phyloP scores from a whole-genome alignment of 352 stramenopile genomes.

The Thalassiosira mediterranea region DNA sequence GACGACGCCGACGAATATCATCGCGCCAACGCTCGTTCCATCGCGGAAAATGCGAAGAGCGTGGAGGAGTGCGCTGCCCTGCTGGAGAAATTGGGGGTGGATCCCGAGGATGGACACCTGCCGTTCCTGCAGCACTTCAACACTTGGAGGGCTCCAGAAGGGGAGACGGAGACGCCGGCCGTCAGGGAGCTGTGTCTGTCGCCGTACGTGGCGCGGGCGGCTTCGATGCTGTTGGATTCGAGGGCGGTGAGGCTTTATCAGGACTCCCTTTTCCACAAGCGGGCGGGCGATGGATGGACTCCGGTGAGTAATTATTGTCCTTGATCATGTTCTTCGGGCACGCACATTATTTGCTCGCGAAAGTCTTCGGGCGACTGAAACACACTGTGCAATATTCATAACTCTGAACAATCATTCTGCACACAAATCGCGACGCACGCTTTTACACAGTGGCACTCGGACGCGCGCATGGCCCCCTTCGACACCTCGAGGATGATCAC shows the following conservation, averaged over 20 bases:
- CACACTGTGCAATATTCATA: no score
- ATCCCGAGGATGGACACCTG: conserved; percentile 10
- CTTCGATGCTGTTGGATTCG: conserved; percentile 75
- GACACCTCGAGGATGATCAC: conserved; percentile 86
- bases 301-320: no score
- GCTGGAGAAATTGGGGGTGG: conserved; percentile 62
- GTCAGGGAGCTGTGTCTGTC: conserved; percentile 69
- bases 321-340: no score
- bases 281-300: conserved; percentile 79
- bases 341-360: no score
- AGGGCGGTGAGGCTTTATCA: conserved; percentile 76
- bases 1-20: conserved; percentile 33
- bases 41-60: conserved; percentile 55
- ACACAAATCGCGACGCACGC: no score
- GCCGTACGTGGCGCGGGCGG: conserved; percentile 64
- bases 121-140: conserved; percentile 67
- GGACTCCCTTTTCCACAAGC: conserved; percentile 83
- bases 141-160: conserved; percentile 60
- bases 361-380: no score
- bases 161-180: conserved; percentile 11
- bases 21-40: conserved; percentile 27
- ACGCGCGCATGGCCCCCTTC: conserved; percentile 86
- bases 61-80: conserved; percentile 67
- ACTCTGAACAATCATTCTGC: no score
- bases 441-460: conserved; percentile 75